These are phyloP conservation scores for Luzula sylvatica DNA, from an alignment of 176 grass and related monocot species.

Conservation along the genomic window DNA sequence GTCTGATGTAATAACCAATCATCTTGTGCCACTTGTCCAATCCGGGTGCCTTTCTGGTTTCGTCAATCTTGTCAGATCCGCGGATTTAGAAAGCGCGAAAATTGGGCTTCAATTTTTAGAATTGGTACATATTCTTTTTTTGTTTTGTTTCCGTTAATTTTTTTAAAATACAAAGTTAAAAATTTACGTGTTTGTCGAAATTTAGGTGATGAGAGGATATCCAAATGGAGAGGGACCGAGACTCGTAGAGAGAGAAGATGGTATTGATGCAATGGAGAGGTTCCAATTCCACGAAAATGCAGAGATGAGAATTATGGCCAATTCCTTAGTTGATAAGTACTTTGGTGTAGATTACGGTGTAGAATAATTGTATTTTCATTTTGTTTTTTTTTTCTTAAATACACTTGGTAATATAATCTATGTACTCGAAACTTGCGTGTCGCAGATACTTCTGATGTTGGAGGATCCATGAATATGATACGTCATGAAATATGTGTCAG, in stretches of 20 bases:
- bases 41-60: conserved; percentile 67
- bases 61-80: conserved; percentile 70
- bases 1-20: conserved; percentile 34
- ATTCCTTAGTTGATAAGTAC: conserved; percentile 73
- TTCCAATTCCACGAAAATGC: conserved; percentile 98
- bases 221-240: conserved; percentile 63
- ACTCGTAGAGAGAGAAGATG: conserved; percentile 74
- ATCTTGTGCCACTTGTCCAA: conserved; percentile 56
- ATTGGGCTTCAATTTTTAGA: conserved; percentile 92
- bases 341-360: conserved; percentile 83
- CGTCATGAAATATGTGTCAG: no score
- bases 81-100: conserved; percentile 70
- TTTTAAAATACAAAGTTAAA: no score
- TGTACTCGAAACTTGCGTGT: no score
- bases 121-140: conserved; percentile 39
- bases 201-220: conserved; percentile 81
- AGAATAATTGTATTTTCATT: conserved; percentile 25
- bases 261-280: conserved; percentile 89
- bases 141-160: neutral
- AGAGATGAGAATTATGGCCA: conserved; percentile 88
- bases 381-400: neutral
- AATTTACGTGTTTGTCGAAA: neutral
- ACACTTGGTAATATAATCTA: neutral
- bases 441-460: no score
- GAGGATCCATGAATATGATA: no score